These are phyloP conservation scores for Medicago truncatula DNA, from an alignment of 306 rosid species.

Conservation along the genomic window MtrunA17r5.0-ANR NC_053049.1:37097001-37097500, in stretches of 20 bases:
- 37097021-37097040: slow-evolving; percentile 52
- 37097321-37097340: slow-evolving; percentile 46
- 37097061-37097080: slow-evolving; percentile 34
- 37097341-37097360: slow-evolving; percentile 54
- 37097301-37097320: not conserved
- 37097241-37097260: not conserved
- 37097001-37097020: slow-evolving; percentile 54
- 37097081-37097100: slow-evolving; percentile 56
- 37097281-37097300: too few species aligned
- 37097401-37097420: not conserved
- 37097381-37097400: slow-evolving; percentile 42
- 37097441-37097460: too few species aligned
- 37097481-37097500: too few species aligned
- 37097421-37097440: not conserved
- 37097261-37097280: not conserved
- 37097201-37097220: slow-evolving; percentile 56
- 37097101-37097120: slow-evolving; percentile 53
- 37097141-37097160: slow-evolving; percentile 79
- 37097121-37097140: slow-evolving; percentile 59
- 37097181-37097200: slow-evolving; percentile 52
- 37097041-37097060: slow-evolving; percentile 39
- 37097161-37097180: slow-evolving; percentile 56
- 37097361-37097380: slow-evolving; percentile 71
- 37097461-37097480: too few species aligned
- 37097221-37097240: slow-evolving; percentile 45